A percentile compares a stretch with the other conserved stretches of the same genome.
Evolutionary conservation across 768 basidiomycete genomes (phyloP).

Genomic region (Amanita phalloides): DNA sequence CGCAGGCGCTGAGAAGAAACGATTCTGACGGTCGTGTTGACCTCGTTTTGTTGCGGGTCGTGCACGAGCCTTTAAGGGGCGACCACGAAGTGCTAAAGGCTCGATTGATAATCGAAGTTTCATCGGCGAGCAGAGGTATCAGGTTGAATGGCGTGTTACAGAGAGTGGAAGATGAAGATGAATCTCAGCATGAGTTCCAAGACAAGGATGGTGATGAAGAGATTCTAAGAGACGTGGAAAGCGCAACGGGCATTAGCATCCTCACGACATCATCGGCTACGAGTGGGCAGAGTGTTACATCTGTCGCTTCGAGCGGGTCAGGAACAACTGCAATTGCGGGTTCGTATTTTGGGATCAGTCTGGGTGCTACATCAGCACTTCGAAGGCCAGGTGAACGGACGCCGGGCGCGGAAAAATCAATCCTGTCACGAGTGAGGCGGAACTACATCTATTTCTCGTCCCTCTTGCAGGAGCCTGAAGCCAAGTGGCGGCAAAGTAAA

Average conservation of each 20-base stretch:
- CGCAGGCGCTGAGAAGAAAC: slow-evolving; percentile 40
- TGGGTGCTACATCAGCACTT: neutral
- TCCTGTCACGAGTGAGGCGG: slow-evolving; percentile 77
- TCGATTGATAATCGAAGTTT: slow-evolving; percentile 68
- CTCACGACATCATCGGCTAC: slow-evolving; percentile 52
- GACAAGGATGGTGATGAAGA: slow-evolving; percentile 42
- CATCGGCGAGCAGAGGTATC: slow-evolving; percentile 64
- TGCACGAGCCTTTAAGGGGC: slow-evolving; percentile 61
- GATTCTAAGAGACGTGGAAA: slow-evolving; percentile 65
- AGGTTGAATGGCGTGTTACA: slow-evolving; percentile 83
- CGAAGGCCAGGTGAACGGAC: slow-evolving; percentile 34
- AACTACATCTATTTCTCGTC: slow-evolving; percentile 99
- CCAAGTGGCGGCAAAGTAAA: slow-evolving; percentile 90
- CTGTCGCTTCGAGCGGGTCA: slow-evolving; percentile 16
- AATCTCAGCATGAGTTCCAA: slow-evolving; percentile 33
- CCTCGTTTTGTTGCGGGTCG: slow-evolving; percentile 52
- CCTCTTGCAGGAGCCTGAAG: slow-evolving; percentile 91
- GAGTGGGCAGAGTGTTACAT: slow-evolving; percentile 36
- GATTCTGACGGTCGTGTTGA: slow-evolving; percentile 24
- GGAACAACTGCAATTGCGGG: neutral
- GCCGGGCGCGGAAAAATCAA: slow-evolving; percentile 65
- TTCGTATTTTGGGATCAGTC: neutral
- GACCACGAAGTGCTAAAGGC: slow-evolving; percentile 78
- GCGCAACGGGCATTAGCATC: slow-evolving; percentile 58
- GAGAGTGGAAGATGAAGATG: slow-evolving; percentile 51